Conservation (phyloP, 1,139 yeast species). For the Geotrichum europaeum region DNA sequence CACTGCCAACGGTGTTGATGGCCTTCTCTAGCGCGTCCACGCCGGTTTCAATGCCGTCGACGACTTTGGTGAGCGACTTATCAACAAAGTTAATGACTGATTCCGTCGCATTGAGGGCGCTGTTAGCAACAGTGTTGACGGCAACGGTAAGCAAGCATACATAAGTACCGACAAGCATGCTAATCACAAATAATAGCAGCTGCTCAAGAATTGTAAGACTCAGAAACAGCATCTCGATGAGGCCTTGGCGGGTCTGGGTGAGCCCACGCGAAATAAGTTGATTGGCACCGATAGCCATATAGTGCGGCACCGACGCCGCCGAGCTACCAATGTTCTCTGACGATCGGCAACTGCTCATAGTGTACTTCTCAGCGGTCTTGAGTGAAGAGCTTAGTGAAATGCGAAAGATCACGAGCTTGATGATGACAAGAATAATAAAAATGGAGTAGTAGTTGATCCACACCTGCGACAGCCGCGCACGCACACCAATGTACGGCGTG, state of each 20-base stretch:
- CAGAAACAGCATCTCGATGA: constrained; percentile 39
- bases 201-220: constrained; percentile 53
- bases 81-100: constrained; percentile 55
- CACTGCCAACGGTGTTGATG: constrained; percentile 38
- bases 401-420: constrained; percentile 33
- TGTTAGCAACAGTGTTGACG: constrained; percentile 62
- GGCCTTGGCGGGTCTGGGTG: constrained; percentile 43
- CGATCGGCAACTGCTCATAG: constrained; percentile 39
- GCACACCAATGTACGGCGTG: constrained; percentile 32
- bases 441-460: constrained; percentile 33
- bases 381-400: constrained; percentile 27
- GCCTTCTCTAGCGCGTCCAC: constrained; percentile 49
- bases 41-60: constrained; percentile 59
- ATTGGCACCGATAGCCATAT: constrained; percentile 51
- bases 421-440: constrained; percentile 29
- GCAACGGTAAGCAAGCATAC: constrained; percentile 74
- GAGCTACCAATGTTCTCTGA: constrained; percentile 44
- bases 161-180: constrained; percentile 75
- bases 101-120: constrained; percentile 70
- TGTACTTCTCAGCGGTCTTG: constrained; percentile 25
- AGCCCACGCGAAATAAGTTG: constrained; percentile 44
- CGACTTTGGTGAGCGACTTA: constrained; percentile 47
- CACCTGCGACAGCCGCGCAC: constrained; percentile 33
- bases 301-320: constrained; percentile 48
- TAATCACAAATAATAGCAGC: constrained; percentile 58